Evolutionary conservation across 2,329 filamentous ascomycete genomes (phyloP).

Genomic region (Diaporthe longicolla): DNA sequence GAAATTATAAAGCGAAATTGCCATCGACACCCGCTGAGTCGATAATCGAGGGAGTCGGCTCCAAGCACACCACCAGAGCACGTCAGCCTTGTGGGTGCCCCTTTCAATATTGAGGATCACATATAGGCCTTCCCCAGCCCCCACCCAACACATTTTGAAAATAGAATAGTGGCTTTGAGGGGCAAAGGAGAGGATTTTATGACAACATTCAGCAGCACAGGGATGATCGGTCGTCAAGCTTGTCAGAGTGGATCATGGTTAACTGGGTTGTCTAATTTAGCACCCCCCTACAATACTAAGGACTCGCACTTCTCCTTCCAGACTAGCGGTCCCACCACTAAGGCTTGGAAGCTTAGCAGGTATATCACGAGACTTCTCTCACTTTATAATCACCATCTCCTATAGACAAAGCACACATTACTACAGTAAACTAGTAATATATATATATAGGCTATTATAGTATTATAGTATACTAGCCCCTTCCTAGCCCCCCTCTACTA

Average conservation of each 20-base stretch:
- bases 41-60: conserved; percentile 17
- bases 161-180: conserved; percentile 8
- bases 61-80: conserved; percentile 10
- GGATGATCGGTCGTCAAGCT: conserved; percentile 18
- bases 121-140: background rate
- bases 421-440: no score
- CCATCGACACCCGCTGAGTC: conserved; percentile 22
- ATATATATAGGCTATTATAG: no score
- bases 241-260: background rate
- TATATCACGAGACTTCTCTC: no score
- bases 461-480: no score
- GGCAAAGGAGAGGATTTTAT: background rate
- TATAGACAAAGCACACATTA: no score
- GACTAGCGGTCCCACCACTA: no score
- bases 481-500: no score
- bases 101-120: conserved; percentile 12
- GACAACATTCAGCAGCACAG: conserved; percentile 22
- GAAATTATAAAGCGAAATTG: conserved; percentile 15
- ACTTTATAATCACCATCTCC: no score
- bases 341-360: no score
- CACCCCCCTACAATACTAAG: no score
- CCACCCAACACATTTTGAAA: conserved; percentile 2
- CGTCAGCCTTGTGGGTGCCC: conserved; percentile 20
- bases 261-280: no score
- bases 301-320: no score